Evolutionary conservation across 1,284 basidiomycete genomes (phyloP).

Genomic region (Cutaneotrichosporon daszewskae): DNA sequence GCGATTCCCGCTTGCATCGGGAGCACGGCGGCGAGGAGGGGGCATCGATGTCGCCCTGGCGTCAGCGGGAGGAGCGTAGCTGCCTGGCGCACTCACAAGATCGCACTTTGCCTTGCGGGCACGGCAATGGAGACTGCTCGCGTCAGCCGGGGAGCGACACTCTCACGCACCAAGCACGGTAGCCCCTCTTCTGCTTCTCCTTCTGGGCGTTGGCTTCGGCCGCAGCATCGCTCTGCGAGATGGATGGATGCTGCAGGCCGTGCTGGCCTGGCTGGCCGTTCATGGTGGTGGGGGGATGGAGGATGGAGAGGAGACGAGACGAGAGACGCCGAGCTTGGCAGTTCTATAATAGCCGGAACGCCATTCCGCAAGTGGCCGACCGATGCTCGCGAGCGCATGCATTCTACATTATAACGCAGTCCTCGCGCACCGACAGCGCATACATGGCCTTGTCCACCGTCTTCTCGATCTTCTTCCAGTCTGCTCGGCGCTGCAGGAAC

Average conservation of each 20-base stretch:
- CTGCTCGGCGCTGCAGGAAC: constrained; percentile 83
- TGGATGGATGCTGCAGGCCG: no score
- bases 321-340: no score
- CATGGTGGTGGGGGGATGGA: neutral
- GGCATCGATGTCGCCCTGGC: constrained; percentile 46
- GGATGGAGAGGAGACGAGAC: neutral
- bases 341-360: neutral
- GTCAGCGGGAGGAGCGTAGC: constrained; percentile 2
- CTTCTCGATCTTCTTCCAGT: constrained; percentile 97
- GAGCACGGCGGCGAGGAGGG: constrained; percentile 49
- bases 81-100: constrained; percentile 20
- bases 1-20: constrained; percentile 47
- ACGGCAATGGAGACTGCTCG: constrained; percentile 34
- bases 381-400: neutral
- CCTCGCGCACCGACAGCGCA: constrained; percentile 84
- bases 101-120: constrained; percentile 41
- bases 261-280: neutral
- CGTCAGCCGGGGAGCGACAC: constrained; percentile 1
- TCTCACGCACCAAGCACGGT: constrained; percentile 39
- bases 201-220: constrained; percentile 2
- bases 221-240: neutral
- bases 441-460: constrained; percentile 87
- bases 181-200: constrained; percentile 33
- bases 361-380: neutral
- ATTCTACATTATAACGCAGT: constrained; percentile 60